Conservation (phyloP, 225 moss, liverwort and hornwort species). For the Marchantia polymorpha region DNA sequence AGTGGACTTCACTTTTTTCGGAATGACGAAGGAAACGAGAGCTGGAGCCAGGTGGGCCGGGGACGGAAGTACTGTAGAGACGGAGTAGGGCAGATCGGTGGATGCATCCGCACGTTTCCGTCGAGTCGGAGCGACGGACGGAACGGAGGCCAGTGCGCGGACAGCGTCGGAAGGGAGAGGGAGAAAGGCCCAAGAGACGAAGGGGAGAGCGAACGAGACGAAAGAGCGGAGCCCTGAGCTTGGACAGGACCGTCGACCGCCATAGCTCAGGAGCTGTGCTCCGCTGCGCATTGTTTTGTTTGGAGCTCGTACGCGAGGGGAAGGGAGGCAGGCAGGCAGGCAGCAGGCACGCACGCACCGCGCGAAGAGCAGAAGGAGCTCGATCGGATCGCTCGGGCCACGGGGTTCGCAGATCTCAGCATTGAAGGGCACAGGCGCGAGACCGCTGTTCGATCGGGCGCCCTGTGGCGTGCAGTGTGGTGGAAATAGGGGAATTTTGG, state of each 20-base stretch:
- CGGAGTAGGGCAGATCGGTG: neutral
- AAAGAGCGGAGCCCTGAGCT: conserved; percentile 17
- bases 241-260: conserved; percentile 19
- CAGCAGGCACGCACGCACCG: neutral
- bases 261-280: conserved; percentile 26
- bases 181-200: neutral
- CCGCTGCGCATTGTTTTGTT: neutral
- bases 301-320: neutral
- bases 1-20: too few species aligned
- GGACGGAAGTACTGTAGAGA: too few species aligned
- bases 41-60: too few species aligned
- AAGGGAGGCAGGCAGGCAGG: neutral
- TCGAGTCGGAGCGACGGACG: neutral
- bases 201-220: neutral
- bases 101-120: conserved; percentile 7
- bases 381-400: neutral
- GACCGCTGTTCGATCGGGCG: conserved; percentile 3
- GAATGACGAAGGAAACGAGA: too few species aligned
- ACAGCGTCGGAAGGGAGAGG: too few species aligned
- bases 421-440: neutral
- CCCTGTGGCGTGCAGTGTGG: neutral
- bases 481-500: conserved; percentile 7
- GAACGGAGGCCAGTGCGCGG: too few species aligned
- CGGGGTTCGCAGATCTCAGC: neutral
- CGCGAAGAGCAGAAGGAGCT: neutral